Conservation (phyloP, 495 filamentous ascomycete species). For the Penicillium fimorum region DNA sequence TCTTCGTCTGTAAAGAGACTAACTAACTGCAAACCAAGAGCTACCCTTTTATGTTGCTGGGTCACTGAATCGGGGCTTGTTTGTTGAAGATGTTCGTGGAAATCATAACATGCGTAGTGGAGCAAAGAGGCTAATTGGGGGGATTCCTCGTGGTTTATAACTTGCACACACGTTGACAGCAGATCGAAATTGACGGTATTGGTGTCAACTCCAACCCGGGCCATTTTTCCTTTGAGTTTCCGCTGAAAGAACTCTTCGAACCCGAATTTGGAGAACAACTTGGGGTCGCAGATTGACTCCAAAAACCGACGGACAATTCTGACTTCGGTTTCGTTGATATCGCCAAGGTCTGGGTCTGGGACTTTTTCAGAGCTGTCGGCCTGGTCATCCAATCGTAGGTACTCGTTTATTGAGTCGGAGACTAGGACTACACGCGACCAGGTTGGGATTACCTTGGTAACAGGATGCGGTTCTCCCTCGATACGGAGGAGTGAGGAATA, state of each 20-base stretch:
- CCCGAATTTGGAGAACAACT: constrained; percentile 19
- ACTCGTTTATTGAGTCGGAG: constrained; percentile 18
- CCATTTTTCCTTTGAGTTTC: constrained; percentile 18
- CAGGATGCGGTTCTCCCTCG: constrained; percentile 2
- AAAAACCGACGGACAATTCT: constrained; percentile 19
- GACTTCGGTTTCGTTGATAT: constrained; percentile 17
- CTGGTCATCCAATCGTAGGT: constrained; percentile 2
- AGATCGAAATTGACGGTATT: constrained; percentile 14
- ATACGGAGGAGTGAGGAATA: constrained; percentile 17
- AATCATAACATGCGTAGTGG: not conserved
- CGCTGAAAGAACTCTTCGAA: constrained; percentile 24
- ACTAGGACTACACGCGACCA: constrained; percentile 3
- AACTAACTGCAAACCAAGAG: constrained; percentile 17
- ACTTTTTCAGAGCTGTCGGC: not conserved
- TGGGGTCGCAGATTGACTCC: constrained; percentile 19
- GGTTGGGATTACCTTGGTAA: not conserved
- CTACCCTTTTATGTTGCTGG: constrained; percentile 12
- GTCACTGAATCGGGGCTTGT: constrained; percentile 16
- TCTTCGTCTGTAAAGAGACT: constrained; percentile 12
- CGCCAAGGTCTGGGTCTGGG: constrained; percentile 2
- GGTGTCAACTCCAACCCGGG: constrained; percentile 9
- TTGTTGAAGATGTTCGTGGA: constrained; percentile 8
- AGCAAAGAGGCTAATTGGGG: not conserved
- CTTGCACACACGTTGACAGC: constrained; percentile 6
- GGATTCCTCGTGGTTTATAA: not conserved